Conservation (phyloP, 2,329 filamentous ascomycete species). For the Phialemonium atrogriseum region DNA sequence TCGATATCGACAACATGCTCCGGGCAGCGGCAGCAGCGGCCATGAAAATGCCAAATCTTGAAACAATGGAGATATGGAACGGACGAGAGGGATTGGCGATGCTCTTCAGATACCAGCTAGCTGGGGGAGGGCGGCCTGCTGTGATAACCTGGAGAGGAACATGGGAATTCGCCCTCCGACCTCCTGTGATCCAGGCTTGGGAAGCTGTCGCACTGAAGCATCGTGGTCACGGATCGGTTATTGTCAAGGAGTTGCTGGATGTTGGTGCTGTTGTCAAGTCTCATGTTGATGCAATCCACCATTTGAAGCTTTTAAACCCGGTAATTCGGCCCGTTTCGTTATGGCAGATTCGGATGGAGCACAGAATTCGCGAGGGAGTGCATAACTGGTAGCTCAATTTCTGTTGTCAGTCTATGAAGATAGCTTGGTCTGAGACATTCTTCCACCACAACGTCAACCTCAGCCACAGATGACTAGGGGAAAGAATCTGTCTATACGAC, state of each 20-base stretch:
- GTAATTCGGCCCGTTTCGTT: slow-evolving; percentile 23
- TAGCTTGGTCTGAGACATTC: too few species aligned
- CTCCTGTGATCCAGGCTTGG: slow-evolving; percentile 16
- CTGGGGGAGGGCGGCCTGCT: slow-evolving; percentile 8
- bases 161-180: slow-evolving; percentile 16
- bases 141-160: slow-evolving; percentile 18
- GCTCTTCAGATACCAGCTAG: slow-evolving; percentile 20
- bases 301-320: slow-evolving; percentile 17
- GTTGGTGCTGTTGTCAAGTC: slow-evolving; percentile 16
- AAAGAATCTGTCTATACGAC: too few species aligned
- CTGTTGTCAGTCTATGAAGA: too few species aligned
- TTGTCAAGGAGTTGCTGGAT: slow-evolving; percentile 12
- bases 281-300: slow-evolving; percentile 21
- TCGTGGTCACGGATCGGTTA: slow-evolving; percentile 9
- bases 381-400: too few species aligned
- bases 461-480: too few species aligned
- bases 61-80: slow-evolving; percentile 27
- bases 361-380: slow-evolving; percentile 13
- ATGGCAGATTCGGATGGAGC: slow-evolving; percentile 21
- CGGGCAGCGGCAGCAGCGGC: slow-evolving; percentile 16
- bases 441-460: too few species aligned
- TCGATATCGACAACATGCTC: slow-evolving; percentile 13
- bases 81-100: slow-evolving; percentile 20
- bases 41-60: slow-evolving; percentile 21
- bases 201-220: slow-evolving; percentile 14